phyloP scores from a whole-genome alignment of 2,329 filamentous ascomycete species.

The Cladophialophora carrionii region DNA sequence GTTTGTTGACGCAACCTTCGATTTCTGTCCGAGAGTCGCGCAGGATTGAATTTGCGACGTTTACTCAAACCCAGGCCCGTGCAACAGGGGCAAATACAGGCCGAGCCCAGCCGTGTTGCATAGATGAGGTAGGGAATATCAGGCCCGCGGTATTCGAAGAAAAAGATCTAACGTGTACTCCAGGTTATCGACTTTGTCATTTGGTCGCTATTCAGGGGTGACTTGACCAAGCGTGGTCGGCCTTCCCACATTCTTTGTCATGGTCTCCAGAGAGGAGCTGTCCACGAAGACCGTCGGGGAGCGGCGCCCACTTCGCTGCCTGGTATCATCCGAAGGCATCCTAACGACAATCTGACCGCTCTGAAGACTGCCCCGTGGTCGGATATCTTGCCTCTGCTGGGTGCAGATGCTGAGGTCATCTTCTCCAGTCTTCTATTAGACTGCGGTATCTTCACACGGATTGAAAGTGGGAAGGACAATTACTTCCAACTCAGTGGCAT shows the following conservation, averaged over 20 bases:
- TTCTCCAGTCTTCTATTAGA: slow-evolving; percentile 78
- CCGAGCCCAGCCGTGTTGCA: slow-evolving; percentile 55
- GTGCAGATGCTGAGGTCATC: slow-evolving; percentile 72
- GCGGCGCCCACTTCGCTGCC: slow-evolving; percentile 59
- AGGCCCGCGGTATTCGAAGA: slow-evolving; percentile 2
- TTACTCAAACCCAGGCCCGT: slow-evolving; percentile 63
- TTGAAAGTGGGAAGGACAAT: slow-evolving; percentile 65
- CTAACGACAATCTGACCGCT: slow-evolving; percentile 70
- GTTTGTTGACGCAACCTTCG: slow-evolving; percentile 49
- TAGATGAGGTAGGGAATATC: slow-evolving; percentile 62
- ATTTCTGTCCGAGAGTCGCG: slow-evolving; percentile 45
- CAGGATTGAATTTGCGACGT: slow-evolving; percentile 61
- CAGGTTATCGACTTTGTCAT: slow-evolving; percentile 78
- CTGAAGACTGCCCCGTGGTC: slow-evolving; percentile 76
- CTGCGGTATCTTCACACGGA: slow-evolving; percentile 71
- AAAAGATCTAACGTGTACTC: not conserved
- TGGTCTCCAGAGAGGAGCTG: slow-evolving; percentile 64
- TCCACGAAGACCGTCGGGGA: slow-evolving; percentile 1
- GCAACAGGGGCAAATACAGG: slow-evolving; percentile 44
- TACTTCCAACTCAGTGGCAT: slow-evolving; percentile 76
- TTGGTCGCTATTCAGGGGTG: slow-evolving; percentile 71
- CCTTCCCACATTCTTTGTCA: slow-evolving; percentile 80
- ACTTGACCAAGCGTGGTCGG: slow-evolving; percentile 50
- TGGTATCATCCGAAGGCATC: slow-evolving; percentile 65
- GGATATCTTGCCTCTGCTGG: slow-evolving; percentile 72